phyloP scores from a whole-genome alignment of 78 protist genomes.

The Polysphondylium violaceum region DNA sequence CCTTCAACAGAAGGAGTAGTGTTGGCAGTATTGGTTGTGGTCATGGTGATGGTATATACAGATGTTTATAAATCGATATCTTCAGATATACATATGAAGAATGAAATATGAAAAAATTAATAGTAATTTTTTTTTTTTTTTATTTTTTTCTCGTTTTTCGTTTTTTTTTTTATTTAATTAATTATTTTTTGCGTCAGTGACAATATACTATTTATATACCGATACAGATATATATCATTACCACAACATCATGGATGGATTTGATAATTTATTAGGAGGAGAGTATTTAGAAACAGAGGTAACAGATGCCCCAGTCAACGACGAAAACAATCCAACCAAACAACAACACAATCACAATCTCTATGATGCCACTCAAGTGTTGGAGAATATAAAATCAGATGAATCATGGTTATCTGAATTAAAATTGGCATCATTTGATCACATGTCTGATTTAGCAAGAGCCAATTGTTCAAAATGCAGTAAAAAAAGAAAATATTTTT shows the following conservation, averaged over 20 bases:
- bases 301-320: too few relatives aligned
- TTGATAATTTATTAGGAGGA: too few relatives aligned
- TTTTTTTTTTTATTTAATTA: background rate
- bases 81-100: too few relatives aligned
- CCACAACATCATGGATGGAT: too few relatives aligned
- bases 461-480: conserved; percentile 47
- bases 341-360: too few relatives aligned
- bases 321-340: too few relatives aligned
- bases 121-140: background rate
- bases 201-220: too few relatives aligned
- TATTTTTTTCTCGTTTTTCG: background rate
- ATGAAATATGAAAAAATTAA: too few relatives aligned
- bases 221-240: too few relatives aligned
- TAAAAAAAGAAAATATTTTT: conserved; percentile 76
- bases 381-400: conserved; percentile 14
- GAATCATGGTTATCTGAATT: conserved; percentile 51
- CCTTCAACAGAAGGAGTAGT: background rate
- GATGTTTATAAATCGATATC: too few relatives aligned
- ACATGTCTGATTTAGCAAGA: conserved; percentile 25
- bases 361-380: background rate
- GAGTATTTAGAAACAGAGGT: too few relatives aligned
- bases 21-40: background rate
- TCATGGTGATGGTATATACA: conserved; percentile 5
- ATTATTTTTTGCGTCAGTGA: background rate
- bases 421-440: conserved; percentile 38